phyloP scores from a whole-genome alignment of 352 stramenopile genomes.

The Phytophthora colocasiae region DNA sequence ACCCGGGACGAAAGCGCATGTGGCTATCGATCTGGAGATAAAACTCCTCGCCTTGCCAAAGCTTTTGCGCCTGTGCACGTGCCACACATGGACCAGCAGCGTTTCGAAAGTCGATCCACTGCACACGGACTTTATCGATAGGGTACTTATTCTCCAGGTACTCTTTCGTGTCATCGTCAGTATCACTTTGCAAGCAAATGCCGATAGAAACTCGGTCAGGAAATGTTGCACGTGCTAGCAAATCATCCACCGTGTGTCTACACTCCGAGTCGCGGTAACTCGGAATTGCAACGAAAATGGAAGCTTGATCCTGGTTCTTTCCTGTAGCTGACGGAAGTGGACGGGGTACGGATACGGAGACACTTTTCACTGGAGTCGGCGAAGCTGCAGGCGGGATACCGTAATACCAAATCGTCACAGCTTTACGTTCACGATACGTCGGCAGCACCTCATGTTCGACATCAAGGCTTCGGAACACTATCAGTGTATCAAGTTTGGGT shows the following conservation, averaged over 20 bases:
- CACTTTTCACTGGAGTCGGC: background rate
- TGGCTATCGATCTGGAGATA: conserved; percentile 97
- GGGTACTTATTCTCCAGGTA: conserved; percentile 53
- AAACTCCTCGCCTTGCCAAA: conserved; percentile 89
- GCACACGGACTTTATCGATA: conserved; percentile 48
- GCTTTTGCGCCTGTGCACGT: conserved; percentile 73
- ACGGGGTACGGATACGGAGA: conserved; percentile 7
- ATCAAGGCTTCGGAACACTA: conserved; percentile 92
- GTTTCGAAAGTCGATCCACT: conserved; percentile 69
- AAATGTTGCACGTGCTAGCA: conserved; percentile 64
- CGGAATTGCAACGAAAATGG: conserved; percentile 95
- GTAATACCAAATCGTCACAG: conserved; percentile 96
- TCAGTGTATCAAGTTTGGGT: conserved; percentile 86
- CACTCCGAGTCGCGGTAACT: conserved; percentile 94
- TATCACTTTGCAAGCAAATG: conserved; percentile 88
- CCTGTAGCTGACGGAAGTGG: conserved; percentile 5
- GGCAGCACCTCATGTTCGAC: conserved; percentile 93
- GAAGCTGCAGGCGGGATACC: conserved; percentile 39
- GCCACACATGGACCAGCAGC: conserved; percentile 93
- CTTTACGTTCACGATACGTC: conserved; percentile 83
- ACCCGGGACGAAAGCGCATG: conserved; percentile 87
- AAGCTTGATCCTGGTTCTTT: conserved; percentile 15
- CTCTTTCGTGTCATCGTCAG: conserved; percentile 44
- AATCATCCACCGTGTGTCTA: conserved; percentile 82
- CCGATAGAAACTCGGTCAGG: conserved; percentile 83